phyloP scores from a whole-genome alignment of 2,329 filamentous ascomycete species.

The Neonectria ditissima region DNA sequence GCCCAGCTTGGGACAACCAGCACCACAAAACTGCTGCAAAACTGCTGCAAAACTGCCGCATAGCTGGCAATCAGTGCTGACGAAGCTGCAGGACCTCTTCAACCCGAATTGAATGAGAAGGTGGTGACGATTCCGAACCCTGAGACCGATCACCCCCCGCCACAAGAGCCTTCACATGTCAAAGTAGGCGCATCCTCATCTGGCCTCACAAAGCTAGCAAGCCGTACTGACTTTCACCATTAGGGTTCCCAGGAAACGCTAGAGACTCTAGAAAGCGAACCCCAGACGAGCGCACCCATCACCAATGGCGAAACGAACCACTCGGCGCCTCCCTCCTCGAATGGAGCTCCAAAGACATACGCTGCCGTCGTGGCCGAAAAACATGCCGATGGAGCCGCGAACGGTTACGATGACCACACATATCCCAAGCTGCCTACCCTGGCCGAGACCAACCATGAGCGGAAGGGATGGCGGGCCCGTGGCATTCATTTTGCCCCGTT shows the following conservation, averaged over 20 bases:
- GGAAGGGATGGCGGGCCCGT: constrained; percentile 52
- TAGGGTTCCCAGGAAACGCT: constrained; percentile 17
- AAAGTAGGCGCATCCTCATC: constrained; percentile 12
- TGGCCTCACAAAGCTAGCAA: constrained; percentile 7
- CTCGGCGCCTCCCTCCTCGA: constrained; percentile 24
- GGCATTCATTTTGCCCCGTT: constrained; percentile 87
- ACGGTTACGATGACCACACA: constrained; percentile 27
- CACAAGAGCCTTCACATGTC: constrained; percentile 16
- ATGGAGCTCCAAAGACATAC: constrained; percentile 39
- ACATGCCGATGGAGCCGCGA: constrained; percentile 19
- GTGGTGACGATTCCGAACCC: constrained; percentile 38
- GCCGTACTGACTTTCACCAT: constrained; percentile 12
- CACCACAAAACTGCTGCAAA: neutral
- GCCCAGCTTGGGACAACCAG: neutral
- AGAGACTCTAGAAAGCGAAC: constrained; percentile 28
- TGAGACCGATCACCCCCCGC: constrained; percentile 27
- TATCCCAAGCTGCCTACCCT: constrained; percentile 47
- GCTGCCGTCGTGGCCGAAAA: constrained; percentile 35
- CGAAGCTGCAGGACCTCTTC: constrained; percentile 12
- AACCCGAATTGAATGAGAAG: constrained; percentile 36
- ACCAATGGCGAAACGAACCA: constrained; percentile 38
- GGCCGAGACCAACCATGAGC: constrained; percentile 39
- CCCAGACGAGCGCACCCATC: constrained; percentile 31
- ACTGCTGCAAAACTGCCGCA: neutral
- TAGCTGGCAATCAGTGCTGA: constrained; percentile 22